Base-by-base conservation (phyloP, 2,329 filamentous ascomycete species). In the Phoma herbarum region DNA sequence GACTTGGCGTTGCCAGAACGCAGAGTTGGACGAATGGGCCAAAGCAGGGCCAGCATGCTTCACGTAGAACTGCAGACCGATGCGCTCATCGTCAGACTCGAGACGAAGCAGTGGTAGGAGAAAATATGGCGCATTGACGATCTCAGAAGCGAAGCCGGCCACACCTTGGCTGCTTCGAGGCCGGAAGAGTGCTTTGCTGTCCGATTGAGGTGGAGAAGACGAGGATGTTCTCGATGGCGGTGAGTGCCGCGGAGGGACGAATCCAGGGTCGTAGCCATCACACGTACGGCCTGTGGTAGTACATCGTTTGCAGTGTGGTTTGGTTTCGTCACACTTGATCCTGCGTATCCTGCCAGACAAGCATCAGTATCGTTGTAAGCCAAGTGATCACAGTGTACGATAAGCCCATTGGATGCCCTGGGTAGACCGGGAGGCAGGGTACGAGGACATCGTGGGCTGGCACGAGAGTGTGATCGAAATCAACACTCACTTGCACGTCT, bases 301-400 rank as follows among this genome's bases (percentile, higher is more conserved):
- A 52, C 72, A 75, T 26, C 72, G 64, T 14, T 63, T 61, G 52
- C 73, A 76, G 41, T 60, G 42, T 4, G 71, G 73, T 52, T 72
- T 75, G 41, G 66, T 64, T 44, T 76, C 72, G 58, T 74, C 73
- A 55, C 73, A 76, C 59, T 75, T 76, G 14, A 76, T 62, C 54
- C 63, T 66, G 26, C 72, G 71, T 41, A 75, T 72, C 46, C 73
- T 76, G 49, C 37, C 33, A 52, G 33, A 23, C 20, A 4, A 50
- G 26, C 22, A 59, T 59, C 28, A 59, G 56, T 23, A 45, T 20
- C 25, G 18, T 37, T 3, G 6, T 29, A 25, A 9, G 29, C n/a
- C 18, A 48, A 10, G n/a, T 35, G 11, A 22, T 33, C 22, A 8
- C 11, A 47, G 29, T 16, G 28, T 14, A 28, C 20, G 23, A 12